Evolutionary conservation across 2,329 filamentous ascomycete genomes (phyloP), one percentile per base, ranked within the genome.

Genomic region (Colletotrichum cordylinicola): DNA sequence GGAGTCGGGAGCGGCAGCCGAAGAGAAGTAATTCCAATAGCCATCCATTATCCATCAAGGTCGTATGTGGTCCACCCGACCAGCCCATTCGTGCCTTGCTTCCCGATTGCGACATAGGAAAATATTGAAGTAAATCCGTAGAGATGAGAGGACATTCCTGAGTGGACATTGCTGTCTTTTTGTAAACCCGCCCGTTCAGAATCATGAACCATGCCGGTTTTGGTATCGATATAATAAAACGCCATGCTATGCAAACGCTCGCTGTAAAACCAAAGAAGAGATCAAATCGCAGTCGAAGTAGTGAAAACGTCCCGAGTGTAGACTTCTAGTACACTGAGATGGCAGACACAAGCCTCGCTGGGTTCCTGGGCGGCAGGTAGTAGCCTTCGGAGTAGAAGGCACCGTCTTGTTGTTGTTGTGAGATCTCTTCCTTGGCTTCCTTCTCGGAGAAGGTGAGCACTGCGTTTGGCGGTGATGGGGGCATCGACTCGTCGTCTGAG

Each of bases 401-500:
- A 78, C 74, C 79, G 77, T 73, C 79, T 84, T 84, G 74, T 85
- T 87, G 74, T 85, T 85, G 84, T 73, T 82, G 82, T 69, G 73
- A 72, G 79, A 83, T 81, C 80, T 84, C 82, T 82, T 82, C 82
- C 81, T 85, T 86, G 79, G 78, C 79, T 80, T 91, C 87, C 87
- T 93, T 91, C 80, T 91, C 88, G 61, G 89, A 86, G 81, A 95
- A 94, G 55, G 88, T 85, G 69, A 95, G 85, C 43, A 89, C 83
- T 33, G 89, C 83, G 27, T 88, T 87, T 58, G 91, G 90, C 48
- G 93, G 93, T 76, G 93, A 94, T 24, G 93, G 93, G 9, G 94
- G 94, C 91, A 95, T 91, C 64, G 89, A 86, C 79, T 94, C 93
- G 85, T 96, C 94, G 80, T 95, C 94, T 73, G 92, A 93, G 3